A percentile compares a stretch with the other conserved stretches of the same genome.
phyloP scores from a whole-genome alignment of 2,329 filamentous ascomycete genomes.

The Colletotrichum caudatum region DNA sequence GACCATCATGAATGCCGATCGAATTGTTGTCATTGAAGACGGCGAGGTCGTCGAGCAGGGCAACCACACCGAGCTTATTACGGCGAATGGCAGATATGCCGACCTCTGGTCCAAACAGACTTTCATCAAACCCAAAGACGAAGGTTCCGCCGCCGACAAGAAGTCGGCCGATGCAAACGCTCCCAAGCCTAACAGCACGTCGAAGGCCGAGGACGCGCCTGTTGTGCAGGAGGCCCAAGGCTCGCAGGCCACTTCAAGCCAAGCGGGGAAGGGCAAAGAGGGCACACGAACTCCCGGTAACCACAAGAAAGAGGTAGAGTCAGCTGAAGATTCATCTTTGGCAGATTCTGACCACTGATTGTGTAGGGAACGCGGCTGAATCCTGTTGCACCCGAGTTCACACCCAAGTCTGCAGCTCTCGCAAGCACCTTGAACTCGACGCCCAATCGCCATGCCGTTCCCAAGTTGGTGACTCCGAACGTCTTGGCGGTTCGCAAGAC shows the following conservation, averaged over 20 bases:
- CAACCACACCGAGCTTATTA: slow-evolving; percentile 69
- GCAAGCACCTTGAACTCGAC: slow-evolving; percentile 28
- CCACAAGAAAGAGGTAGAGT: slow-evolving; percentile 64
- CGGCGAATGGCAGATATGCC: slow-evolving; percentile 70
- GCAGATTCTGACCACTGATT: slow-evolving; percentile 57
- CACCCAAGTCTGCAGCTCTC: slow-evolving; percentile 54
- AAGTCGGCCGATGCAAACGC: slow-evolving; percentile 51
- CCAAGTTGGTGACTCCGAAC: slow-evolving; percentile 30
- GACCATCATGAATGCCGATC: slow-evolving; percentile 77
- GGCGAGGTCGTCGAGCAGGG: slow-evolving; percentile 75
- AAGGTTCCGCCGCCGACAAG: slow-evolving; percentile 6
- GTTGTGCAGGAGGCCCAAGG: slow-evolving; percentile 35
- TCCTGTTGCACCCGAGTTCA: slow-evolving; percentile 67
- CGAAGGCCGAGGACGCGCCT: slow-evolving; percentile 51
- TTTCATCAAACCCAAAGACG: slow-evolving; percentile 63
- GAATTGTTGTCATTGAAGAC: slow-evolving; percentile 73
- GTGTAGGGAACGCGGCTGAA: slow-evolving; percentile 65
- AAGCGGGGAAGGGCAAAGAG: slow-evolving; percentile 43
- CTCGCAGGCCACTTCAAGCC: slow-evolving; percentile 44
- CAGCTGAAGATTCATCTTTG: slow-evolving; percentile 43
- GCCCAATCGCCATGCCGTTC: slow-evolving; percentile 35
- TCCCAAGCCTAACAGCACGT: slow-evolving; percentile 51
- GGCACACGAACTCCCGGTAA: slow-evolving; percentile 51
- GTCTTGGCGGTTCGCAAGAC: not conserved
- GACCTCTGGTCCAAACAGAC: slow-evolving; percentile 75